A percentile compares a stretch with the other conserved stretches of the same genome.
Conservation (phyloP, 768 basidiomycete genomes). For the Lactifluus rugatus region DNA sequence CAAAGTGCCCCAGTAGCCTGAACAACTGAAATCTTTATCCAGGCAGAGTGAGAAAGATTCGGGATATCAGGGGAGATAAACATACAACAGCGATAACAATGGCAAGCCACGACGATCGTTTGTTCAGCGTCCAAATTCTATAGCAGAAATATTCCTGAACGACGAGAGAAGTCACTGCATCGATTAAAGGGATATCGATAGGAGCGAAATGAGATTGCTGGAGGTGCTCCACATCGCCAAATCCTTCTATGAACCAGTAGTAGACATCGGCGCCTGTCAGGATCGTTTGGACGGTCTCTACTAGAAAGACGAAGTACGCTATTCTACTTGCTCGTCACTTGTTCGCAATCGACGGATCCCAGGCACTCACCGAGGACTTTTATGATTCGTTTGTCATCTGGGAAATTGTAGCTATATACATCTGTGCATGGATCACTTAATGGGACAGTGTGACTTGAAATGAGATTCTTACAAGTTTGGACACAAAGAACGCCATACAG, state of each 20-base stretch:
- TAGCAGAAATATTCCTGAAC: slow-evolving; percentile 27
- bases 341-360: not conserved
- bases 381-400: not conserved
- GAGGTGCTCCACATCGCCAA: slow-evolving; percentile 24
- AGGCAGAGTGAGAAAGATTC: not conserved
- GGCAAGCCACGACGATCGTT: not conserved
- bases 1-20: not conserved
- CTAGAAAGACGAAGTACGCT: slow-evolving; percentile 24
- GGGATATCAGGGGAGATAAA: not conserved
- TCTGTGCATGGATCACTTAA: slow-evolving; percentile 1
- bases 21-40: not conserved
- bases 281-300: slow-evolving; percentile 23
- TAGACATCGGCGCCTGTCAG: slow-evolving; percentile 24
- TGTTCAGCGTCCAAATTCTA: slow-evolving; percentile 24
- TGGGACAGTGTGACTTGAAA: no score
- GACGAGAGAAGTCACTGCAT: slow-evolving; percentile 22
- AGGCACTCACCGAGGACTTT: slow-evolving; percentile 1
- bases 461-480: slow-evolving; percentile 23
- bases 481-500: slow-evolving; percentile 25
- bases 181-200: slow-evolving; percentile 25
- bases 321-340: not conserved
- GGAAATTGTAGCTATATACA: slow-evolving; percentile 14
- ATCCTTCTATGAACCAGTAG: slow-evolving; percentile 25
- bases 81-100: not conserved
- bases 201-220: slow-evolving; percentile 20